Evolutionary conservation across 768 basidiomycete species (phyloP).

Genomic region (Inosperma sp.): DNA sequence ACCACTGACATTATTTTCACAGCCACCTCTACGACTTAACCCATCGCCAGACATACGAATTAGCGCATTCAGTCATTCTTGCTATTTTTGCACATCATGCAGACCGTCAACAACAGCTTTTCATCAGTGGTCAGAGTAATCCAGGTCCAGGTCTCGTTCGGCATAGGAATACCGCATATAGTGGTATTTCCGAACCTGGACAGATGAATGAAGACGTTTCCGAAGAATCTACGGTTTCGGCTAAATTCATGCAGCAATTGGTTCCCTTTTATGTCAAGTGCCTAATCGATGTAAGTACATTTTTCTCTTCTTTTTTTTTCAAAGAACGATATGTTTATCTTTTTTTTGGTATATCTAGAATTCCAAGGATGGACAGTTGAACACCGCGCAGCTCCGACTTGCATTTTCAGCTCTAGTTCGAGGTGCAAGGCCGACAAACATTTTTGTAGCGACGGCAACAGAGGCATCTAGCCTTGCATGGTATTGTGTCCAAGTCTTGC

Average conservation of each 20-base stretch:
- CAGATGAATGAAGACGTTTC: background rate
- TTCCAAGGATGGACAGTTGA: constrained; percentile 56
- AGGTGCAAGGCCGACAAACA: constrained; percentile 48
- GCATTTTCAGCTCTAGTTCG: constrained; percentile 71
- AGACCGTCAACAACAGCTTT: constrained; percentile 29
- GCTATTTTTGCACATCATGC: constrained; percentile 65
- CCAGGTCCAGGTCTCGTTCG: too few species aligned
- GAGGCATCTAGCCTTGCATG: constrained; percentile 43
- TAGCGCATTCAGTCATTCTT: constrained; percentile 79
- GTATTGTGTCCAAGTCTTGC: constrained; percentile 59
- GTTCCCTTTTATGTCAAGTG: constrained; percentile 71
- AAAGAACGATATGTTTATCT: background rate
- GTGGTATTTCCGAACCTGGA: too few species aligned
- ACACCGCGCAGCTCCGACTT: constrained; percentile 59
- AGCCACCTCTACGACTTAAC: constrained; percentile 58
- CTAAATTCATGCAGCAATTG: constrained; percentile 48
- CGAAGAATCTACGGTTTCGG: constrained; percentile 21
- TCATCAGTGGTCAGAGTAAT: background rate
- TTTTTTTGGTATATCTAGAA: constrained; percentile 42
- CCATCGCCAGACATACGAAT: constrained; percentile 78
- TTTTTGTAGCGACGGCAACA: background rate
- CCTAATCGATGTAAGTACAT: constrained; percentile 57
- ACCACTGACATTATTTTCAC: constrained; percentile 5
- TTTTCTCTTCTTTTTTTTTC: constrained; percentile 1
- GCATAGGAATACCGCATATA: too few species aligned